Evolutionary conservation across 2,329 filamentous ascomycete genomes (phyloP), one percentile per base, ranked within the genome.

Genomic region (Phaeosphaeriaceae sp.): DNA sequence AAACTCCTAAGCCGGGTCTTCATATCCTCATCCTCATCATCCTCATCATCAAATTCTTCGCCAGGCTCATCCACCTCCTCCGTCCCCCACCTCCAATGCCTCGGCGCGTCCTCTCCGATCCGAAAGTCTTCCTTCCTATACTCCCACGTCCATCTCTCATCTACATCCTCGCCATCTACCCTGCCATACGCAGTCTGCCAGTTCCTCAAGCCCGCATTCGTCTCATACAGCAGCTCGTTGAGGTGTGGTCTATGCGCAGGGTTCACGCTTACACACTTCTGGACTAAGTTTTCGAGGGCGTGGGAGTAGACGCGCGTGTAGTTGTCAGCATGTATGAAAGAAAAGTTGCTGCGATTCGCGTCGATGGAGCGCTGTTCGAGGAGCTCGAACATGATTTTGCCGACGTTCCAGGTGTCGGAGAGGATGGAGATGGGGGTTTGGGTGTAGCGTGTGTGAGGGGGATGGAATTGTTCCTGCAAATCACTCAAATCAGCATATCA

Each of bases 311-410:
- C n/a, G 27, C 41, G 48, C 9, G 27, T 7, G 31, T 36, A 36
- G 13, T 36, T 11, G 7, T 3, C 6, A 3, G 6, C 9, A 15
- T 36, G 31, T 11, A 7, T 11, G 31, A 36, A 36, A 3, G 7
- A 2, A 19, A 50, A 50, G 25, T 15, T 40, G 13, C 3, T 11
- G 11, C 10, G 21, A 41, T 36, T 15, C 3, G 48, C 19, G 24
- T 22, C 10, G 17, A 19, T 22, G 15, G 40, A 7, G 22, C 25
- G 22, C 25, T 44, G 48, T 10, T 51, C 36, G 21, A 51, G 40
- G 20, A 51, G 48, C 36, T 42, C 20, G 36, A 42, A 42, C 48
- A 51, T 51, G 33, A 51, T 51, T 10, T 42, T 25, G 22, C 48
- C 48, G 15, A 44, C 22, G 20, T 42, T 24, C 48, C 36, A 51